Base-by-base conservation (phyloP, 345 rosid genomes). In the Hibiscus mutabilis region DNA sequence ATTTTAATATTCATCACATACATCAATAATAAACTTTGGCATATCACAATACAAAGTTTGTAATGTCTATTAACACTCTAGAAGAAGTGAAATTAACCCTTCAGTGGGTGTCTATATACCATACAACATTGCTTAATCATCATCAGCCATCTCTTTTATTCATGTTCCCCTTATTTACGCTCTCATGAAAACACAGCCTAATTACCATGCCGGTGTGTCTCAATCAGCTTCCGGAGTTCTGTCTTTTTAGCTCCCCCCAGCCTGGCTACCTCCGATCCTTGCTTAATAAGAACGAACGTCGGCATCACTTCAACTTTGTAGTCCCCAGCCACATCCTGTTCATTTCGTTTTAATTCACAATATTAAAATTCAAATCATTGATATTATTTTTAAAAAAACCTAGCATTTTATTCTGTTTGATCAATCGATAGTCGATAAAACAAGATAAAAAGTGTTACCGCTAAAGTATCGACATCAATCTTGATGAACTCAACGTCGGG, bases 391-490 rank as follows among this genome's bases (percentile, higher is more conserved):
- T 37, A 37, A 37, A 37, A 35, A 35, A 1, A 0, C 1, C 0
- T 6, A 35, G 6, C 6, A 1, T 6, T 35, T 35, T 1, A 35
- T 35, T 35, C 8, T 35, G 40, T 35, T 35, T 10, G 12, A 40
- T 40, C 12, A 40, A 40, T 12, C 13, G 2, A 6, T 0, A 29
- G 33, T 29, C 40, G 9, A 14, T 46, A 22, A 16, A 0, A 31
- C 8, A 14, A 31, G 14, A 58, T 5, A 5, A 89, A 94, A 65
- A 2, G 25, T 14, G 33, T 68, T 80, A 94, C 96, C 79, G 25
- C 24, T 51, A 89, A 46, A 52, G 71, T 77, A 68, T 94, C 98
- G 4, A 88, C 87, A 67, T 89, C 96, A 52, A 91, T 80, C 87
- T 82, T 87, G 84, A 94, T 75, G 69, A 94, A 88, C 77, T 83